Percentiles rank a stretch among this genome's conserved stretches.
Conservation (phyloP, 192 early-diverging fungal species). For the Irineochytrium annulatum region DNA sequence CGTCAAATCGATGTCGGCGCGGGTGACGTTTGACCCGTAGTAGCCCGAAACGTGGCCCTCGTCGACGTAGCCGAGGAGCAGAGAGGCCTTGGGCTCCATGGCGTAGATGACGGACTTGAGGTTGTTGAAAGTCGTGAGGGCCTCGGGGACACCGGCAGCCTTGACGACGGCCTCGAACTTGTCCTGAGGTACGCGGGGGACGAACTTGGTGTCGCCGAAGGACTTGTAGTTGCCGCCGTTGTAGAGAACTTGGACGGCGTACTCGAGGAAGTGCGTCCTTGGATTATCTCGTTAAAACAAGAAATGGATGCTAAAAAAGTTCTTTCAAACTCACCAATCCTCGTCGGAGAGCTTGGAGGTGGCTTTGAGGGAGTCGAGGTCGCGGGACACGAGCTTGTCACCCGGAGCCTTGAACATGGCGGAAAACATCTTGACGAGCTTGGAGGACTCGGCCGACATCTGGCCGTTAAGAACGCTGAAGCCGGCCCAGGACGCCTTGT, state of each 20-base stretch:
- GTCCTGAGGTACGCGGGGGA: conserved; percentile 39
- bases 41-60: conserved; percentile 61
- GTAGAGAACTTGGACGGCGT: conserved; percentile 41
- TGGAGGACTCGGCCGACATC: conserved; percentile 18
- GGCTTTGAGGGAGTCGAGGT: conserved; percentile 21
- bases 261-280: conserved; percentile 52
- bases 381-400: not conserved
- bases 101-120: conserved; percentile 34
- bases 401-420: not conserved
- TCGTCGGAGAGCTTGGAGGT: conserved; percentile 38
- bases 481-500: conserved; percentile 51
- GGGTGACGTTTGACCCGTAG: conserved; percentile 46
- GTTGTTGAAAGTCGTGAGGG: conserved; percentile 23
- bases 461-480: conserved; percentile 36
- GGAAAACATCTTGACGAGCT: conserved; percentile 6
- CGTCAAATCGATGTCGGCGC: conserved; percentile 43
- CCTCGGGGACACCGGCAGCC: conserved; percentile 24
- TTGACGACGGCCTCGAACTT: conserved; percentile 45
- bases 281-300: too few species aligned
- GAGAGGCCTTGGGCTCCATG: conserved; percentile 32
- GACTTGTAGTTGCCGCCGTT: conserved; percentile 56
- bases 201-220: conserved; percentile 63
- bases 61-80: conserved; percentile 52
- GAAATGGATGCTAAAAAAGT: too few species aligned
- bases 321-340: too few species aligned